Percentiles rank a stretch among this genome's conserved stretches.
Evolutionary conservation across 495 filamentous ascomycete genomes (phyloP).

Genomic region (Neurospora discreta): DNA sequence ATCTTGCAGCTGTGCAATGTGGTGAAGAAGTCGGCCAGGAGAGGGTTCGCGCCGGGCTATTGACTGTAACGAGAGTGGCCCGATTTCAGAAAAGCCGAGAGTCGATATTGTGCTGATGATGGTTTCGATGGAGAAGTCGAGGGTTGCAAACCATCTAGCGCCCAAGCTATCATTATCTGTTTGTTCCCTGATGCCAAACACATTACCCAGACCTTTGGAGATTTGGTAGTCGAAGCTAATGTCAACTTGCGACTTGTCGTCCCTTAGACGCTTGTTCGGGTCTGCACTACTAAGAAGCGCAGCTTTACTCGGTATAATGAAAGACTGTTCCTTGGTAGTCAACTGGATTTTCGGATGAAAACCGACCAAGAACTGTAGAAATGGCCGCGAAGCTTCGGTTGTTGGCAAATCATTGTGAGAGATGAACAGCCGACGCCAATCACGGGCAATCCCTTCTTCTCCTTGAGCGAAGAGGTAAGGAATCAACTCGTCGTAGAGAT

Average conservation of each 20-base stretch:
- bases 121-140: slow-evolving; percentile 48
- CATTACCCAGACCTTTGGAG: slow-evolving; percentile 32
- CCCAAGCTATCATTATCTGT: slow-evolving; percentile 49
- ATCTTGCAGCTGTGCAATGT: slow-evolving; percentile 44
- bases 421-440: slow-evolving; percentile 42
- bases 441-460: slow-evolving; percentile 36
- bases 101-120: slow-evolving; percentile 52
- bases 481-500: slow-evolving; percentile 52
- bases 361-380: slow-evolving; percentile 23
- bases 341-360: slow-evolving; percentile 19
- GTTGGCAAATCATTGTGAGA: slow-evolving; percentile 22
- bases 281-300: not conserved
- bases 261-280: not conserved
- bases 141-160: slow-evolving; percentile 58
- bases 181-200: slow-evolving; percentile 36
- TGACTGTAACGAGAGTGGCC: slow-evolving; percentile 60
- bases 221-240: slow-evolving; percentile 24
- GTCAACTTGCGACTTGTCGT: not conserved
- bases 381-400: slow-evolving; percentile 15
- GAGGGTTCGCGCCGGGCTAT: slow-evolving; percentile 51
- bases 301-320: not conserved
- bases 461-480: slow-evolving; percentile 41
- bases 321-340: not conserved
- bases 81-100: slow-evolving; percentile 55
- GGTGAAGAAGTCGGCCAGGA: slow-evolving; percentile 38